Evolutionary conservation across 352 stramenopile genomes (phyloP).

Genomic region (Saprolegnia diclina): DNA sequence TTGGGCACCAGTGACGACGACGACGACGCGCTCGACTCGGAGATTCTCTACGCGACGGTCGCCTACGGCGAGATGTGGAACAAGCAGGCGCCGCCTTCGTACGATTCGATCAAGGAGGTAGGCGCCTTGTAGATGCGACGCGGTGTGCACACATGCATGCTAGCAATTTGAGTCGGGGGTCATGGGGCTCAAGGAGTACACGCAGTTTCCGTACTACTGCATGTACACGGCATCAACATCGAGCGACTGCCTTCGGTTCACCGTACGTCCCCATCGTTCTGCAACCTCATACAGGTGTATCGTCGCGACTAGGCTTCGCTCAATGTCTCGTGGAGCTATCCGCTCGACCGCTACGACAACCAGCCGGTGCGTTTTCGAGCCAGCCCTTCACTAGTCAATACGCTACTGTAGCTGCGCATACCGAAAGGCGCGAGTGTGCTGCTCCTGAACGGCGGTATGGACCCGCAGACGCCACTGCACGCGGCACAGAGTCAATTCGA

Average conservation of each 20-base stretch:
- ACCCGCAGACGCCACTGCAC: conserved; percentile 42
- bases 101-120: background rate
- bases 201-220: background rate
- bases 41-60: background rate
- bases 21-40: background rate
- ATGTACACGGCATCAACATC: background rate
- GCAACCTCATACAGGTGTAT: background rate
- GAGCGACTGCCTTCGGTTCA: background rate
- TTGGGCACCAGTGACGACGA: background rate
- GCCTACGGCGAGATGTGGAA: background rate
- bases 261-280: background rate
- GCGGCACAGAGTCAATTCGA: conserved; percentile 37
- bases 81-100: background rate
- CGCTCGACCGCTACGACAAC: background rate
- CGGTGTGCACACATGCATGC: background rate
- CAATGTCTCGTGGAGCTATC: background rate
- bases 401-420: conserved; percentile 19
- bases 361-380: background rate
- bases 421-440: conserved; percentile 38
- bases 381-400: background rate
- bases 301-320: too few relatives aligned
- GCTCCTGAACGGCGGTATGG: conserved; percentile 41
- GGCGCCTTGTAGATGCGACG: background rate
- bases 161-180: conserved; percentile 3
- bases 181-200: background rate